Conservation (phyloP, 2,329 filamentous ascomycete species). For the Talaromyces verruculosus region DNA sequence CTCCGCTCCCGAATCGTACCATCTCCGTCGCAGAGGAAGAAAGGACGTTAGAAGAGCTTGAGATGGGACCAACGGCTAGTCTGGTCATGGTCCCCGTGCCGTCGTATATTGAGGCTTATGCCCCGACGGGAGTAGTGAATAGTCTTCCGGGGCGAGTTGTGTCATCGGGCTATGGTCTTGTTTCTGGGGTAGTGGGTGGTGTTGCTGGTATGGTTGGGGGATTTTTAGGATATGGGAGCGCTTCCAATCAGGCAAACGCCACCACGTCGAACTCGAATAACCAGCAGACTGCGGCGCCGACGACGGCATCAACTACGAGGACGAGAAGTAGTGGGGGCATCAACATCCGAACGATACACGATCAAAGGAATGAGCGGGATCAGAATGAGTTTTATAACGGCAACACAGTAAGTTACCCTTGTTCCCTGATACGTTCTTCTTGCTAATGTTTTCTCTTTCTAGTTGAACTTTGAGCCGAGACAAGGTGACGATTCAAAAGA, state of each 20-base stretch:
- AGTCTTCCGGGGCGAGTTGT: constrained; percentile 44
- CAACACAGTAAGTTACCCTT: constrained; percentile 65
- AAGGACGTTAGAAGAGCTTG: constrained; percentile 66
- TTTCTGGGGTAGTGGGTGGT: constrained; percentile 45
- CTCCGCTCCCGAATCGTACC: constrained; percentile 71
- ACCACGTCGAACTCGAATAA: constrained; percentile 7
- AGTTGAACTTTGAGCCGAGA: constrained; percentile 69
- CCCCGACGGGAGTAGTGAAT: constrained; percentile 31
- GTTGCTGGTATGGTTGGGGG: constrained; percentile 46
- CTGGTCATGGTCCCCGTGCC: constrained; percentile 75
- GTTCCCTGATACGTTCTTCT: constrained; percentile 24
- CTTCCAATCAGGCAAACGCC: constrained; percentile 4
- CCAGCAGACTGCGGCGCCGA: not conserved
- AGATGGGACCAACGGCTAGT: constrained; percentile 75
- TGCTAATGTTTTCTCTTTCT: constrained; percentile 13
- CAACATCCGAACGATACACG: constrained; percentile 55
- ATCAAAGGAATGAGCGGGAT: constrained; percentile 55
- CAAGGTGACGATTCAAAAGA: constrained; percentile 58
- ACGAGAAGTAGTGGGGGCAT: constrained; percentile 26
- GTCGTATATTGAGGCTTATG: constrained; percentile 61
- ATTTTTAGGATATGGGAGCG: constrained; percentile 43
- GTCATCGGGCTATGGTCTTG: constrained; percentile 43
- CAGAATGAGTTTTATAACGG: constrained; percentile 84
- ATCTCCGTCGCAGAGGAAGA: constrained; percentile 75
- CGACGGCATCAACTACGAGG: constrained; percentile 1